phyloP scores from a whole-genome alignment of 164 flowering plant genomes.

The Saururus chinensis region DNA sequence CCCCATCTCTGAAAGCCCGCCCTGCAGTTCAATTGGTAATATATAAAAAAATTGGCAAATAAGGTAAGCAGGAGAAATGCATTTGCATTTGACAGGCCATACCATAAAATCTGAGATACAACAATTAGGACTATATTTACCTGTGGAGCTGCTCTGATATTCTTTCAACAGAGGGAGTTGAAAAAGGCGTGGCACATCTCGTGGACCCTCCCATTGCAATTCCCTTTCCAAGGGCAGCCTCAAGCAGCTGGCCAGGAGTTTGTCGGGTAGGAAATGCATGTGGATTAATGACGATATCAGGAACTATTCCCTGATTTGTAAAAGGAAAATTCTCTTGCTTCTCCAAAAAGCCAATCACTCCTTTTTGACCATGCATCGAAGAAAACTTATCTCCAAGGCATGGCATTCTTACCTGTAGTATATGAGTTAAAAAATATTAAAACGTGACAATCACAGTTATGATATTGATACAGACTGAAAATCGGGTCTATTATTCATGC shows the following conservation, averaged over 20 bases:
- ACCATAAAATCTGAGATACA: neutral
- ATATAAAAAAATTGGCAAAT: neutral
- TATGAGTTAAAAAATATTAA: too few relatives aligned
- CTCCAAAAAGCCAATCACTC: constrained; percentile 77
- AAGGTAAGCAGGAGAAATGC: neutral
- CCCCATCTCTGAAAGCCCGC: constrained; percentile 89
- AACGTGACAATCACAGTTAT: constrained; percentile 3
- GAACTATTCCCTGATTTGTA: constrained; percentile 86
- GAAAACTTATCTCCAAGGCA: constrained; percentile 95
- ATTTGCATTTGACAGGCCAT: neutral
- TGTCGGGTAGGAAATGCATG: constrained; percentile 97
- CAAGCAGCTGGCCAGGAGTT: constrained; percentile 92
- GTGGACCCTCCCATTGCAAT: constrained; percentile 59
- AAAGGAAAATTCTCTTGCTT: constrained; percentile 91
- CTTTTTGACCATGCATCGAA: constrained; percentile 98
- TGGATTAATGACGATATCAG: constrained; percentile 91
- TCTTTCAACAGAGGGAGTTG: constrained; percentile 67
- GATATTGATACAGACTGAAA: too few relatives aligned
- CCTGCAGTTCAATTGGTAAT: constrained; percentile 25
- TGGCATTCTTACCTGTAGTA: constrained; percentile 84
- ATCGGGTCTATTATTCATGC: too few relatives aligned
- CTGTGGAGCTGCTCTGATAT: constrained; percentile 86
- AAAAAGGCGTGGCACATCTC: constrained; percentile 81
- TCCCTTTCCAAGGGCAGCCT: constrained; percentile 90
- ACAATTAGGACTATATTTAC: constrained; percentile 17